These are phyloP conservation scores for Cordyceps militaris DNA, from an alignment of 2,329 filamentous ascomycete genomes.

Conservation along the genomic window DNA sequence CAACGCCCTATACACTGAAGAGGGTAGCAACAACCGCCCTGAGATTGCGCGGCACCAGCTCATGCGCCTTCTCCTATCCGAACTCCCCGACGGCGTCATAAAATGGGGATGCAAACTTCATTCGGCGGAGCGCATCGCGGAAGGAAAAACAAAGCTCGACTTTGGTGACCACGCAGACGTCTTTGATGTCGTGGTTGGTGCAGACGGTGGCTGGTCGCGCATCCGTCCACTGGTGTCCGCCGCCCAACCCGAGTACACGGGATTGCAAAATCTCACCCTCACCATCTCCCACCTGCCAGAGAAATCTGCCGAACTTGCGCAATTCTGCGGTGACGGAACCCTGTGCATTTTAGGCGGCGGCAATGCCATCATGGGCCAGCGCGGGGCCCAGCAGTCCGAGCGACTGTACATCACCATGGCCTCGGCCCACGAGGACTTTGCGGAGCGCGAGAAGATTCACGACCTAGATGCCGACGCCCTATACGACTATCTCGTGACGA, in stretches of 20 bases:
- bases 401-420: conserved; percentile 25
- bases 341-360: conserved; percentile 22
- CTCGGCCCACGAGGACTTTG: conserved; percentile 20
- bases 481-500: not conserved
- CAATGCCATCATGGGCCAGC: conserved; percentile 27
- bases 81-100: conserved; percentile 26
- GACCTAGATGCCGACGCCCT: not conserved
- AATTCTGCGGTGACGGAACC: conserved; percentile 33
- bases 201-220: conserved; percentile 34
- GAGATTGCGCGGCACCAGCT: conserved; percentile 34
- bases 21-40: conserved; percentile 23
- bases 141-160: conserved; percentile 16
- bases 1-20: conserved; percentile 17
- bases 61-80: conserved; percentile 26
- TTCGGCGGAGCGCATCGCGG: conserved; percentile 11
- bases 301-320: conserved; percentile 30
- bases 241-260: conserved; percentile 30
- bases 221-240: conserved; percentile 30
- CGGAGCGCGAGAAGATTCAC: not conserved
- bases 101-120: conserved; percentile 25
- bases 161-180: conserved; percentile 17
- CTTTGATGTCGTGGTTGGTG: conserved; percentile 33
- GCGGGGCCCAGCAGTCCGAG: conserved; percentile 22
- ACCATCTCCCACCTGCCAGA: conserved; percentile 27
- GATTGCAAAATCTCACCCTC: conserved; percentile 31